Conservation (phyloP, 2,329 filamentous ascomycete genomes). For the Chrysoporthe austroafricana region DNA sequence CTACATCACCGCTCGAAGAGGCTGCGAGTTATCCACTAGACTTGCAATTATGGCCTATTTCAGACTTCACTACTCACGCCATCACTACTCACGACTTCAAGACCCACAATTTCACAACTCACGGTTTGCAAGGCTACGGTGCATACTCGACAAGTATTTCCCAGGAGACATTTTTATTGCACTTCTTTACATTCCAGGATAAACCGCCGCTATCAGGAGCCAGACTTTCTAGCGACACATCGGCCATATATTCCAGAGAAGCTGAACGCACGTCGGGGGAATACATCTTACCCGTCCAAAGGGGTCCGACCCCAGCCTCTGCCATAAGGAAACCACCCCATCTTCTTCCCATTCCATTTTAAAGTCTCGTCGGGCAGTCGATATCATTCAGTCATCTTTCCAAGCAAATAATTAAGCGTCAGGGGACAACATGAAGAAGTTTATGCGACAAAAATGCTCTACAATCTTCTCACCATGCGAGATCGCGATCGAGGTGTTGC, state of each 20-base stretch:
- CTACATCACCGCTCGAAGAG: not conserved
- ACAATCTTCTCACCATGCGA: slow-evolving; percentile 12
- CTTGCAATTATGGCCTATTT: not conserved
- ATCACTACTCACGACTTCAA: not conserved
- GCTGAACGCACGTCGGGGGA: not conserved
- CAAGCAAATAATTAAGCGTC: not conserved
- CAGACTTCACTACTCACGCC: not conserved
- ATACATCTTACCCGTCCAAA: not conserved
- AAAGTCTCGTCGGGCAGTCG: not conserved
- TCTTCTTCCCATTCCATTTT: not conserved
- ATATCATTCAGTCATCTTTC: not conserved
- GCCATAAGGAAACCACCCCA: not conserved
- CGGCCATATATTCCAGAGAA: not conserved
- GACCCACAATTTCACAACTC: slow-evolving; percentile 1
- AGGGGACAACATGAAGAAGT: not conserved
- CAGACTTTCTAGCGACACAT: too few species aligned
- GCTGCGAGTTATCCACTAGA: too few species aligned
- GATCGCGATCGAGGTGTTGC: slow-evolving; percentile 11
- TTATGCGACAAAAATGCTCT: not conserved
- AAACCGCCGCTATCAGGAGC: not conserved
- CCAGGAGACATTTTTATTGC: slow-evolving; percentile 13
- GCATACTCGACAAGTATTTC: slow-evolving; percentile 12
- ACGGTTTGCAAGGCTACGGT: slow-evolving; percentile 17
- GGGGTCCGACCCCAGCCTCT: not conserved
- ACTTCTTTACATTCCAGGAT: slow-evolving; percentile 26